Percentiles rank a stretch among this genome's conserved stretches.
phyloP scores from a whole-genome alignment of 2,329 filamentous ascomycete genomes.

The Fusarium sp. region DNA sequence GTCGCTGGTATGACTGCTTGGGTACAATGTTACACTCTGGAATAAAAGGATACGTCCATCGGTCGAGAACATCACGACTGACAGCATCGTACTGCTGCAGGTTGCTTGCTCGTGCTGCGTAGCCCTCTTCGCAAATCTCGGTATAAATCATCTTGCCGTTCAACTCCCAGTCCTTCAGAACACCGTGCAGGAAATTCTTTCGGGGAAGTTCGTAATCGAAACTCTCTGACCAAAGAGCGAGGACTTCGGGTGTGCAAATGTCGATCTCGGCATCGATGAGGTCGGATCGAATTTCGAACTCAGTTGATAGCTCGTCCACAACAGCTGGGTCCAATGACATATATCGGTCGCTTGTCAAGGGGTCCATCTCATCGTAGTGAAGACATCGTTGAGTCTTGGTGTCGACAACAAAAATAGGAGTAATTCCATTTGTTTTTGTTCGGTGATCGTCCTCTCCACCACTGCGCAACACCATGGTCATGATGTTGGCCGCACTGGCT shows the following conservation, averaged over 20 bases:
- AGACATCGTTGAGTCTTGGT: slow-evolving; percentile 82
- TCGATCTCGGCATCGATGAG: slow-evolving; percentile 95
- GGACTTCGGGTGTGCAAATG: slow-evolving; percentile 95
- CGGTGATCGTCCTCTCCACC: slow-evolving; percentile 76
- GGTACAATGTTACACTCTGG: slow-evolving; percentile 88
- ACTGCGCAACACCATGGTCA: slow-evolving; percentile 92
- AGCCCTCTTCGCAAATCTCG: slow-evolving; percentile 84
- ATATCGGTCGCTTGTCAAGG: slow-evolving; percentile 72
- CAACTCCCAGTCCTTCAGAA: slow-evolving; percentile 95
- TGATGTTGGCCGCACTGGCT: slow-evolving; percentile 92
- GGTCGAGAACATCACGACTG: slow-evolving; percentile 83
- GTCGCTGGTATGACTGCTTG: slow-evolving; percentile 79
- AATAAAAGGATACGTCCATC: slow-evolving; percentile 90
- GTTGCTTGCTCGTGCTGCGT: slow-evolving; percentile 87
- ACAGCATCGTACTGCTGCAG: slow-evolving; percentile 91
- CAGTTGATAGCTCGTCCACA: slow-evolving; percentile 74
- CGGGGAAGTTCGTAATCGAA: slow-evolving; percentile 95
- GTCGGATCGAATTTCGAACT: slow-evolving; percentile 87
- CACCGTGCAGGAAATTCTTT: slow-evolving; percentile 89
- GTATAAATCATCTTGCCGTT: slow-evolving; percentile 98
- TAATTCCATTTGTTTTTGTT: slow-evolving; percentile 79
- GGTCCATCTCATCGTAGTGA: slow-evolving; percentile 92
- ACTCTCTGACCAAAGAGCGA: slow-evolving; percentile 95
- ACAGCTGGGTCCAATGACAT: slow-evolving; percentile 82
- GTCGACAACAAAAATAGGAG: slow-evolving; percentile 88